Evolutionary conservation across 805 yeast genomes (phyloP), one percentile per base, ranked within the genome.

Genomic region (Blastobotrys americana): DNA sequence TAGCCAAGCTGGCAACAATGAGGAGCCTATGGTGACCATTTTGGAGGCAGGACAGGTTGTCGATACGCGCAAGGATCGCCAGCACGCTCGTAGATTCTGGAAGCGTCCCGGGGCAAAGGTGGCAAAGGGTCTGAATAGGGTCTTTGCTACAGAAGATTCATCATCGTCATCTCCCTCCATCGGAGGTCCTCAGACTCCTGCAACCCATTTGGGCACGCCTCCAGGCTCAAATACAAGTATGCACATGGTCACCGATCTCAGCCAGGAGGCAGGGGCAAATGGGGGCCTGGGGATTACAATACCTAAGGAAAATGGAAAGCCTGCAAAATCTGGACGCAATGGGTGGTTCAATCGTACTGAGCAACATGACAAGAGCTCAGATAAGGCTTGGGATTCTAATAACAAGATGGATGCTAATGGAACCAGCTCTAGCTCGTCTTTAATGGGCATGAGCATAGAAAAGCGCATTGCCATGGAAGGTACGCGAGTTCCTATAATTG

Each of bases 401-500:
- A 22, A 19, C 60, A 58, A 39, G 58, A 8, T 23, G 31, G 10
- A 8, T 13, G 31, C 31, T 8, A 25, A 25, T 8, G 10, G 17
- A 18, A 16, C 15, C 39, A 46, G 36, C 46, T 40, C 5, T 41
- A 34, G 10, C 43, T 21, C 48, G 17, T 62, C 69, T 17, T 59
- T 72, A 20, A 71, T 74, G 51, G 66, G 72, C 28, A 70, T 78
- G 6, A 71, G 87, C 1, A 70, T 90, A 43, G 82, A 79, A 47
- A 70, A 73, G 44, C 70, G 95, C 42, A 73, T 84, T 10, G 65
- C 67, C 13, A 70, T 64, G 52, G 98, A 90, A 58, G 71, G 73
- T 13, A 68, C 74, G 23, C 52, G 60, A 8, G 72, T 86, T 8
- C 98, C 98, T 9, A 64, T 76, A 52, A 74, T 93, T 22, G 73